phyloP scores from a whole-genome alignment of 164 flowering plant species.

The Magnolia officinalis region DNA sequence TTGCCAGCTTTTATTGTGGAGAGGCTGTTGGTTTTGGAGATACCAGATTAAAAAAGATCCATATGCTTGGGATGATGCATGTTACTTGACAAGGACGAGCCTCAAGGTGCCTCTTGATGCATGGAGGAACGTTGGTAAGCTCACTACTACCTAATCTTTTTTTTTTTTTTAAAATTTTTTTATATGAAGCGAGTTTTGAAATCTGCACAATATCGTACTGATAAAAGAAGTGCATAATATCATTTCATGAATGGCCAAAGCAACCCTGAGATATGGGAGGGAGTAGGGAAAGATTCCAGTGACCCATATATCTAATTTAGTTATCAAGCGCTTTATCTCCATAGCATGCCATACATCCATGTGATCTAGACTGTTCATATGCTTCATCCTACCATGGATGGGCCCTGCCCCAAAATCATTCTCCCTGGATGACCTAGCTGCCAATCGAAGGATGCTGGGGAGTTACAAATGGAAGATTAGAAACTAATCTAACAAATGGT shows the following conservation, averaged over 20 bases:
- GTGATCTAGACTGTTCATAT: neutral
- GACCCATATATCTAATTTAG: neutral
- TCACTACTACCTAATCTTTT: neutral
- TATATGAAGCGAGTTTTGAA: too few relatives aligned
- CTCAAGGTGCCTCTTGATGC: conserved; percentile 57
- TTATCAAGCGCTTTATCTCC: neutral
- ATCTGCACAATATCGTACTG: too few relatives aligned
- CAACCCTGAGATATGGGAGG: neutral
- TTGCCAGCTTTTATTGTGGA: conserved; percentile 71
- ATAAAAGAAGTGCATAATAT: too few relatives aligned
- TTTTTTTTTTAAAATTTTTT: neutral
- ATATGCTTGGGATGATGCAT: conserved; percentile 94
- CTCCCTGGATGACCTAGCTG: neutral
- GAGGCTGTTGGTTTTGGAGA: conserved; percentile 82
- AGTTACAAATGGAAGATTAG: neutral
- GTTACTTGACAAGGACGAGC: conserved; percentile 65
- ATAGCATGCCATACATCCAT: neutral
- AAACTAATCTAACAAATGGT: neutral
- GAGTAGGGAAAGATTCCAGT: neutral
- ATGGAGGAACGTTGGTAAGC: conserved; percentile 69
- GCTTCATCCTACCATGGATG: neutral
- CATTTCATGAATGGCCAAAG: too few relatives aligned
- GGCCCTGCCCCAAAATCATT: neutral
- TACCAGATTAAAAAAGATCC: conserved; percentile 62
- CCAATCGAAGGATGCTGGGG: neutral